phyloP scores from a whole-genome alignment of 2,329 filamentous ascomycete genomes.

The Aquanectria penicillioides region DNA sequence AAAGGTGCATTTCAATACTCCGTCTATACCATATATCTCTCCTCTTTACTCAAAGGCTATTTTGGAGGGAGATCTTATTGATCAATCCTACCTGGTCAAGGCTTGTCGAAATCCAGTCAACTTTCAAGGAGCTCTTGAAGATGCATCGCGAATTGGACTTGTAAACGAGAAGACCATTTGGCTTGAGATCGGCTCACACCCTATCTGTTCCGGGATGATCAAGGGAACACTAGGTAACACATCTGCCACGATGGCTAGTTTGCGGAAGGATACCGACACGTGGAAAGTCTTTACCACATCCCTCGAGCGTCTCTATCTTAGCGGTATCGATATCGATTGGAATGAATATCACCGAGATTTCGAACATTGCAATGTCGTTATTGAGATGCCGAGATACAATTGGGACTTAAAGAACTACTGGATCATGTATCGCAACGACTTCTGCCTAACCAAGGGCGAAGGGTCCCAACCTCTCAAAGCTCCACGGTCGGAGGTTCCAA shows the following conservation, averaged over 20 bases:
- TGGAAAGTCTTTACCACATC: slow-evolving; percentile 72
- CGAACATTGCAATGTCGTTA: slow-evolving; percentile 53
- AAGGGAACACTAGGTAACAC: slow-evolving; percentile 66
- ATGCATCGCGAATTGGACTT: slow-evolving; percentile 57
- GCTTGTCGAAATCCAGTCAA: slow-evolving; percentile 73
- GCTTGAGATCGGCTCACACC: slow-evolving; percentile 76
- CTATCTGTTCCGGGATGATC: slow-evolving; percentile 70
- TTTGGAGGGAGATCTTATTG: slow-evolving; percentile 57
- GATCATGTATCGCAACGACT: slow-evolving; percentile 73
- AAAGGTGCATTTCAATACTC: slow-evolving; percentile 52
- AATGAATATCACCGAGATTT: slow-evolving; percentile 73
- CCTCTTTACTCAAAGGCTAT: slow-evolving; percentile 68
- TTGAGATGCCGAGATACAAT: slow-evolving; percentile 74
- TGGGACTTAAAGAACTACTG: slow-evolving; percentile 81
- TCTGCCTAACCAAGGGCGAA: slow-evolving; percentile 73
- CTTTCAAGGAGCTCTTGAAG: slow-evolving; percentile 67
- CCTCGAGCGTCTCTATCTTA: slow-evolving; percentile 66
- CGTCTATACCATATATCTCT: slow-evolving; percentile 69
- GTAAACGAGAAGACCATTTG: slow-evolving; percentile 68
- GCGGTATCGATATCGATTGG: slow-evolving; percentile 71
- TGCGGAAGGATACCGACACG: slow-evolving; percentile 71
- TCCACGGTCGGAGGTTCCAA: not conserved
- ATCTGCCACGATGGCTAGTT: slow-evolving; percentile 64
- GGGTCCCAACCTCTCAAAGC: not conserved
- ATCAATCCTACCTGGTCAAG: slow-evolving; percentile 67